Evolutionary conservation across 2,329 filamentous ascomycete genomes (phyloP), one percentile per base, ranked within the genome.

Genomic region (Colletotrichum abscissum): DNA sequence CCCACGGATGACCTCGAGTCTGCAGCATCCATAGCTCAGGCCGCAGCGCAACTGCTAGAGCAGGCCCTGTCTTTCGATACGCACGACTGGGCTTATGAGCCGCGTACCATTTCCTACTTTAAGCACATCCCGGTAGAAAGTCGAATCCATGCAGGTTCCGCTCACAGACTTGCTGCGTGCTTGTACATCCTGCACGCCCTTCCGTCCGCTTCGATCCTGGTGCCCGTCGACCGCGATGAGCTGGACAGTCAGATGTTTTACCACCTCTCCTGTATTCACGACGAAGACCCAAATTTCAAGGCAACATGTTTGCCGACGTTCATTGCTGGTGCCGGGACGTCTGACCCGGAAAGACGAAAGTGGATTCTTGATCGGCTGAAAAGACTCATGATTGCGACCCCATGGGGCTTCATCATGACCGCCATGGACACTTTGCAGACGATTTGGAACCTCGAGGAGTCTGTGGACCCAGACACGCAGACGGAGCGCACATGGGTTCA

Each of bases 291-390:
- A 1, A 84, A 89, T 24, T 86, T 89, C 80, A 91, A 90, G 75
- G 88, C 87, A 0, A 89, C 88, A 4, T 85, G 86, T 1, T 91
- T 88, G 88, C 87, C 88, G 0, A 85, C 88, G 0, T 91, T 91
- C 67, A 83, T 91, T 6, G 87, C 86, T 6, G 89, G 88, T 1
- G 88, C 88, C 0, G 87, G 89, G 67, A 85, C 86, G 0, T 83
- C 82, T 56, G 82, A 86, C 6, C 78, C 78, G 0, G 78, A 77
- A 28, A 82, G 83, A 73, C 83, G 87, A 42, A 81, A 81, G 3
- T 90, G 87, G 88, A 85, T 88, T 58, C 83, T 86, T 77, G 79
- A 86, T 28, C 84, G 86, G 24, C 78, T 88, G 28, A 80, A 81
- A 49, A 79, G 80, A 24, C 79, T 85, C 22, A 82, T 85, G 33